Evolutionary conservation across 1,284 basidiomycete genomes (phyloP).

Genomic region (Apiotrichum montevideense): DNA sequence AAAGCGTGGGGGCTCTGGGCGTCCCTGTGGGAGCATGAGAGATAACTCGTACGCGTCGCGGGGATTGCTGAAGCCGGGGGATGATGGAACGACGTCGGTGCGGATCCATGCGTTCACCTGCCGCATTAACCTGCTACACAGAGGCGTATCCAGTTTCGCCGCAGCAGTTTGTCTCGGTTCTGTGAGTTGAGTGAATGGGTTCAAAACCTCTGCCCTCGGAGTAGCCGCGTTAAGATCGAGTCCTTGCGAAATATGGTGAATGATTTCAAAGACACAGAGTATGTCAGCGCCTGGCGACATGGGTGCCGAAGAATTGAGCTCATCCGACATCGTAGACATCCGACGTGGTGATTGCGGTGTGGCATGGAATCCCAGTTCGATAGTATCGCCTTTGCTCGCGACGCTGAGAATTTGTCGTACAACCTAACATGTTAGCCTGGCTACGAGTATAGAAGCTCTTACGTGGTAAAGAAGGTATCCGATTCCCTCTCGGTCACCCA

Average conservation of each 20-base stretch:
- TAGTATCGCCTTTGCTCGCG: conserved; percentile 65
- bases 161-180: conserved; percentile 39
- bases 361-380: conserved; percentile 79
- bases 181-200: conserved; percentile 33
- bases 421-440: conserved; percentile 53
- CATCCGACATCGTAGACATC: conserved; percentile 10
- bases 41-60: conserved; percentile 45
- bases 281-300: conserved; percentile 15
- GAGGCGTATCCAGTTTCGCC: conserved; percentile 58
- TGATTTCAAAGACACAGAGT: conserved; percentile 58
- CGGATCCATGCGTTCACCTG: conserved; percentile 61
- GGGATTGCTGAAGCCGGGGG: conserved; percentile 29
- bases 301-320: background rate
- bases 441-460: conserved; percentile 41
- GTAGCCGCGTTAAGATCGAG: conserved; percentile 30
- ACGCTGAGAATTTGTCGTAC: conserved; percentile 73
- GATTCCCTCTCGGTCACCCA: conserved; percentile 75
- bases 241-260: conserved; percentile 40
- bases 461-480: conserved; percentile 77
- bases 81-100: conserved; percentile 31
- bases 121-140: conserved; percentile 61
- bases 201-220: conserved; percentile 36
- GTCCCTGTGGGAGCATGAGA: conserved; percentile 40
- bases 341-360: conserved; percentile 44
- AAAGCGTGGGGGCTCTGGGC: background rate